phyloP scores from a whole-genome alignment of 805 yeast genomes.

The Ogataea parapolymorpha region DNA sequence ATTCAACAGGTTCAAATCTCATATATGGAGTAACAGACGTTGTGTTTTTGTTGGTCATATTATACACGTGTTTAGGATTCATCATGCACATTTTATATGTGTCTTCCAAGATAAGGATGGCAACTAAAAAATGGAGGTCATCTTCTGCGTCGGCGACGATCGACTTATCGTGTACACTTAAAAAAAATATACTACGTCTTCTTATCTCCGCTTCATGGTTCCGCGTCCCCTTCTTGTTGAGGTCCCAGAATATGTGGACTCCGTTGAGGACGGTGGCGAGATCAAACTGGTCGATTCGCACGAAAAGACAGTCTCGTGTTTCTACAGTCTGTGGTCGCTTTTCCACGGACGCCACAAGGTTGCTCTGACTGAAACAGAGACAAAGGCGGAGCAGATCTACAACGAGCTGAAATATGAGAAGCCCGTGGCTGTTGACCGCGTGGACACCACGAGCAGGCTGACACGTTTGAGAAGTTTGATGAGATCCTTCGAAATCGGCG shows the following conservation, averaged over 20 bases:
- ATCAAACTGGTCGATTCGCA: constrained; percentile 18
- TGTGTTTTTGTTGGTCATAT: background rate
- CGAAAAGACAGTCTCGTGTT: constrained; percentile 21
- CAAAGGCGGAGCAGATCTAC: background rate
- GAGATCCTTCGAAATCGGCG: constrained; percentile 44
- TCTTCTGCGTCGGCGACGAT: background rate
- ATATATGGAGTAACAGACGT: background rate
- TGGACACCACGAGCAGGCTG: constrained; percentile 35
- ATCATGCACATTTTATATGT: constrained; percentile 21
- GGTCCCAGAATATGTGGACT: background rate
- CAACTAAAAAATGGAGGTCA: background rate
- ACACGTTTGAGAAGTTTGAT: constrained; percentile 40
- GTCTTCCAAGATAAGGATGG: background rate
- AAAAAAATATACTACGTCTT: background rate
- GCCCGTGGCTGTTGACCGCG: background rate
- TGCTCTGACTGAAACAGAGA: background rate
- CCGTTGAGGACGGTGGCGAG: constrained; percentile 12
- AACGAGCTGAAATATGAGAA: background rate
- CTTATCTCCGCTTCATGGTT: constrained; percentile 8
- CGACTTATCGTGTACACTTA: background rate
- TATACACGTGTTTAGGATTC: constrained; percentile 20
- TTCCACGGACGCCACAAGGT: constrained; percentile 8
- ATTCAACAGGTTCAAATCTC: constrained; percentile 27
- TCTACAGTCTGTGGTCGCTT: constrained; percentile 17
- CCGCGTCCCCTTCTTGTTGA: constrained; percentile 3